Conservation (phyloP, 2,329 filamentous ascomycete species). For the Microdochium bolleyi region DNA sequence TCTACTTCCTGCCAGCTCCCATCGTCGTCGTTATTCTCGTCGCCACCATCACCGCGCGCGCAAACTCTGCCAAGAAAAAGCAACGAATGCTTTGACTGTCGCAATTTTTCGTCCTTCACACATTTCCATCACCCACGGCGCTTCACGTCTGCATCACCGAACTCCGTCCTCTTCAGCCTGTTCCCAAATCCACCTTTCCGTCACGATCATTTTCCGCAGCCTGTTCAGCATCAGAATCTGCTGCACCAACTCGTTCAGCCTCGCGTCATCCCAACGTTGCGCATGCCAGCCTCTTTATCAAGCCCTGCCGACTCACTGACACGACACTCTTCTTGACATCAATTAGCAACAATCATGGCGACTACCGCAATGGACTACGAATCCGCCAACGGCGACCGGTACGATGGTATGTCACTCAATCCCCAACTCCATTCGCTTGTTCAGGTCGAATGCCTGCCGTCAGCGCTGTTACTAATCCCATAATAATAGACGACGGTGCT, state of each 20-base stretch:
- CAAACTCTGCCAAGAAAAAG: neutral
- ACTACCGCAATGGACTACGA: conserved; percentile 66
- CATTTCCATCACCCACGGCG: neutral
- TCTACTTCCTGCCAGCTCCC: neutral
- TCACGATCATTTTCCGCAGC: neutral
- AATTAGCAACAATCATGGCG: conserved; percentile 35
- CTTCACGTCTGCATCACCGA: neutral
- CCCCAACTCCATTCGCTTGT: conserved; percentile 3
- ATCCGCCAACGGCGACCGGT: conserved; percentile 57
- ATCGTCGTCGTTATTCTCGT: neutral
- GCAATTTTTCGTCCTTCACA: neutral
- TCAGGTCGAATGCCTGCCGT: neutral
- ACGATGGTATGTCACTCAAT: conserved; percentile 45
- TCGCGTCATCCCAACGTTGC: neutral
- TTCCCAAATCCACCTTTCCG: neutral
- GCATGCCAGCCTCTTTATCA: neutral
- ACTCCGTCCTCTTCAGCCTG: neutral
- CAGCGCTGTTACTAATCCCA: neutral
- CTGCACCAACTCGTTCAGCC: neutral
- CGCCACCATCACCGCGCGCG: neutral
- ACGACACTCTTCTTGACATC: neutral
- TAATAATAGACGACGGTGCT: conserved; percentile 47
- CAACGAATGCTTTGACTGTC: neutral
- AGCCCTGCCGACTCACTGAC: neutral
- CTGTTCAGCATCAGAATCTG: neutral